Evolutionary conservation across 1,139 yeast species (phyloP).

Genomic region (Geotrichum fermentans): DNA sequence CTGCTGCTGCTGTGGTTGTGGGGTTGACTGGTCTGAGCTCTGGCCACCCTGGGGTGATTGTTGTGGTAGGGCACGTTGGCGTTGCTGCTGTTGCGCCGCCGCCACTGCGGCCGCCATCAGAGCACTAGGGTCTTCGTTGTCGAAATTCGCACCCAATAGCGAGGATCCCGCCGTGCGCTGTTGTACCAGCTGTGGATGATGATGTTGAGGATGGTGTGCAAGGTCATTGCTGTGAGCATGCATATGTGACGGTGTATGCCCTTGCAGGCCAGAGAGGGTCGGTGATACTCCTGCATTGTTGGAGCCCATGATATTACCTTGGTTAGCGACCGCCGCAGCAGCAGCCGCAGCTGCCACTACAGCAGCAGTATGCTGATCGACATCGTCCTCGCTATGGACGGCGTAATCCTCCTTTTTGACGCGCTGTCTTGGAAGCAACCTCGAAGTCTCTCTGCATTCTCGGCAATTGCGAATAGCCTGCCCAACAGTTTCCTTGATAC

Average conservation of each 20-base stretch:
- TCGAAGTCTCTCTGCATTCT: constrained; percentile 54
- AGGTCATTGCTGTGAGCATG: constrained; percentile 3
- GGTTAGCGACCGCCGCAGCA: constrained; percentile 25
- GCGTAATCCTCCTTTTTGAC: constrained; percentile 22
- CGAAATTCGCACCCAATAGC: constrained; percentile 8
- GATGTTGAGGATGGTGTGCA: constrained; percentile 1
- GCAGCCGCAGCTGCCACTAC: constrained; percentile 26
- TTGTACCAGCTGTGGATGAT: constrained; percentile 8
- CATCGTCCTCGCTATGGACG: constrained; percentile 14
- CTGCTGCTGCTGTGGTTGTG: constrained; percentile 20
- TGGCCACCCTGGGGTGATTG: background rate
- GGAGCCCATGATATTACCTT: background rate
- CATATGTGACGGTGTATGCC: constrained; percentile 4
- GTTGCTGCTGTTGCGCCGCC: constrained; percentile 9
- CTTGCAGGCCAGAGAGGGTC: background rate
- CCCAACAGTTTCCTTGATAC: constrained; percentile 83
- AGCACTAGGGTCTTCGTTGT: constrained; percentile 10
- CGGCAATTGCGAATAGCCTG: constrained; percentile 72
- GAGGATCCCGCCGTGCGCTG: background rate
- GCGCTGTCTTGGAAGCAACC: constrained; percentile 26
- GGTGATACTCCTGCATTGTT: background rate
- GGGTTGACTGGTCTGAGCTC: background rate
- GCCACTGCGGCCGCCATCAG: constrained; percentile 16
- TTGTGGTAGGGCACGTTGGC: constrained; percentile 19
- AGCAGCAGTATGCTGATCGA: constrained; percentile 21